phyloP scores from a whole-genome alignment of 805 yeast genomes.

The Yamadazyma phyllophila region DNA sequence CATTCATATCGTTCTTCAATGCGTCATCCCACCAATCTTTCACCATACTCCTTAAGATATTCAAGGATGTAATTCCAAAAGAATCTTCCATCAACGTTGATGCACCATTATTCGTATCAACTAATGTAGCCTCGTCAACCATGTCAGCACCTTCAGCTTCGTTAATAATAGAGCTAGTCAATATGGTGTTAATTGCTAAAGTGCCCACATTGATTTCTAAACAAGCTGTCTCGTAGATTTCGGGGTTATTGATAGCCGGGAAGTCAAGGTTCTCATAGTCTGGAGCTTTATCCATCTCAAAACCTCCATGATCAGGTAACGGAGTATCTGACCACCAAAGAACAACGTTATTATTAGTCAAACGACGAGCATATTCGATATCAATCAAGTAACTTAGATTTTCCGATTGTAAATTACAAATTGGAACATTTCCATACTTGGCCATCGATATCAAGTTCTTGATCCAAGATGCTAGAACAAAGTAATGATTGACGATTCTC shows the following conservation, averaged over 20 bases:
- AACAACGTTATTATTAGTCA: constrained; percentile 62
- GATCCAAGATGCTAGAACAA: constrained; percentile 73
- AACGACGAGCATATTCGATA: constrained; percentile 77
- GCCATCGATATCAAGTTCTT: constrained; percentile 63
- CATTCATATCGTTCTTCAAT: constrained; percentile 58
- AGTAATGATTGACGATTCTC: constrained; percentile 64
- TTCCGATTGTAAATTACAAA: constrained; percentile 80
- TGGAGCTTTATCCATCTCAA: constrained; percentile 57
- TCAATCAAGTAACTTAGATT: constrained; percentile 80
- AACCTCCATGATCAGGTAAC: constrained; percentile 81
- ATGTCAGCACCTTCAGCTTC: constrained; percentile 86
- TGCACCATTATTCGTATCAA: constrained; percentile 39
- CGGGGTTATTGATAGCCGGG: constrained; percentile 74
- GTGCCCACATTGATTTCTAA: constrained; percentile 78
- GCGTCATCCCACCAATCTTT: constrained; percentile 96
- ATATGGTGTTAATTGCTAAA: constrained; percentile 78
- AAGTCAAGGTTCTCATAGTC: constrained; percentile 62
- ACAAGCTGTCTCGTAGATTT: constrained; percentile 72
- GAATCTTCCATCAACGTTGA: constrained; percentile 74
- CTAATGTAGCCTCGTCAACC: constrained; percentile 45
- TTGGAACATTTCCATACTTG: constrained; percentile 73
- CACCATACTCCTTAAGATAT: constrained; percentile 68
- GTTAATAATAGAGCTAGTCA: constrained; percentile 78
- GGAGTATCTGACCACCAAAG: constrained; percentile 93
- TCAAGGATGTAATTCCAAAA: constrained; percentile 72